Evolutionary conservation across 2,329 filamentous ascomycete genomes (phyloP).

Genomic region (Colletotrichum siamense): DNA sequence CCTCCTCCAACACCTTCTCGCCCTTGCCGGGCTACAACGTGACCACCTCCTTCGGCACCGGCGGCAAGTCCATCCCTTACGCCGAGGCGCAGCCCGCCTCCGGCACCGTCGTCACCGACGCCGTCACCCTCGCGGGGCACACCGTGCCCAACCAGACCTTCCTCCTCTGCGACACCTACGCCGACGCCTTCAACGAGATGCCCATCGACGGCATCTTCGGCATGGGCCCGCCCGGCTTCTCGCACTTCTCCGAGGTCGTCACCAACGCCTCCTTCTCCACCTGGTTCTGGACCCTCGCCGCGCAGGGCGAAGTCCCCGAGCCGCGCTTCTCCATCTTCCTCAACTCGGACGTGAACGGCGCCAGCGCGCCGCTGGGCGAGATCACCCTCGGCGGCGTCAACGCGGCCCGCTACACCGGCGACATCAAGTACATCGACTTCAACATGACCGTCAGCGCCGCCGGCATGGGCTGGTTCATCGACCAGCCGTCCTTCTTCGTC

Average conservation of each 20-base stretch:
- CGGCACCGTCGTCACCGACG: constrained; percentile 33
- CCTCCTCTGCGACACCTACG: constrained; percentile 33
- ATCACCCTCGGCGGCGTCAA: constrained; percentile 39
- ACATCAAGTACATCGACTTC: constrained; percentile 29
- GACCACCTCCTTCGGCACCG: constrained; percentile 28
- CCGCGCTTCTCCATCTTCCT: constrained; percentile 34
- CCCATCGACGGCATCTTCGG: constrained; percentile 39
- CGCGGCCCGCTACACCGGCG: constrained; percentile 30
- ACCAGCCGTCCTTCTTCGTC: constrained; percentile 30
- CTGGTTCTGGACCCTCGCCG: constrained; percentile 33
- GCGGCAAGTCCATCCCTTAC: constrained; percentile 32
- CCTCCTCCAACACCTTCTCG: constrained; percentile 32
- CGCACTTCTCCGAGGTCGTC: constrained; percentile 8
- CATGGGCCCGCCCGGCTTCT: constrained; percentile 23
- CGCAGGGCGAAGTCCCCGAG: constrained; percentile 27
- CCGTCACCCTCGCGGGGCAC: constrained; percentile 29
- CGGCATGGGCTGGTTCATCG: constrained; percentile 28
- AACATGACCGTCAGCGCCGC: constrained; percentile 22
- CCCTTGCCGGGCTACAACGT: constrained; percentile 22
- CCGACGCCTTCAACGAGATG: constrained; percentile 28
- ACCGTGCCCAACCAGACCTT: constrained; percentile 30
- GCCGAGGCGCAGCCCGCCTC: constrained; percentile 24
- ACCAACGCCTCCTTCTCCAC: constrained; percentile 14
- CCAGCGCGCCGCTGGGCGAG: constrained; percentile 24
- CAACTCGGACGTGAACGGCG: constrained; percentile 20